Evolutionary conservation across 192 early-diverging fungal species (phyloP), one percentile per base, ranked within the genome.

Genomic region (Glomus cerebriforme): DNA sequence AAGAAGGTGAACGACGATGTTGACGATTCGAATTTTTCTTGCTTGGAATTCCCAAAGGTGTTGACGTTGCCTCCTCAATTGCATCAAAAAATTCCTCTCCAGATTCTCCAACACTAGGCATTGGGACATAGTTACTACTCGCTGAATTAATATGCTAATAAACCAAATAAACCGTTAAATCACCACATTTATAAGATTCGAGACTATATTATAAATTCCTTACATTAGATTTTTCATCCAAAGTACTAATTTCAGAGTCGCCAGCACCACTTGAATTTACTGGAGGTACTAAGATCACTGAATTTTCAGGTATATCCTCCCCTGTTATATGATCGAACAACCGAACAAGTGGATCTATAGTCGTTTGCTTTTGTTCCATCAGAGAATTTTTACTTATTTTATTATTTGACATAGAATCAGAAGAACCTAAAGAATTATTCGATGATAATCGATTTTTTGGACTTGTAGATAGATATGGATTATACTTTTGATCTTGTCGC

Each of bases 51-150:
- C 45, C 47, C 74, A 73, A 47, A 19, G 68, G 54, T 24, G 29
- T 43, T 8, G 69, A 63, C 24, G 72, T 37, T 8, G 47, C 66
- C 32, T 82, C 64, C 4, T 64, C 29, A 31, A 64, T 64, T 15
- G 68, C 29, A 27, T 34, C 31, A 37, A 76, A 31, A 12, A 70
- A 72, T 74, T 80, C 80, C 2, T 86, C 79, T 12, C 75, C 77
- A 3, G 66, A 79, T 49, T 45, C 37, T 8, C n/a, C 26, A 49
- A 49, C 71, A 45, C 29, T 24, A 60, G 12, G 59, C 59, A 60
- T 7, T 60, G 59, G 7, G 7, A 24, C 59, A 60, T 24, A 60
- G 26, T 60, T 19, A 24, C 13, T 24, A 26, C 59, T 63, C 9
- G 62, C 10, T 15, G 62, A 63, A 63, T 63, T 26, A 63, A 31